Evolutionary conservation across 495 filamentous ascomycete species (phyloP).

Genomic region (Penicillium robsamsonii): DNA sequence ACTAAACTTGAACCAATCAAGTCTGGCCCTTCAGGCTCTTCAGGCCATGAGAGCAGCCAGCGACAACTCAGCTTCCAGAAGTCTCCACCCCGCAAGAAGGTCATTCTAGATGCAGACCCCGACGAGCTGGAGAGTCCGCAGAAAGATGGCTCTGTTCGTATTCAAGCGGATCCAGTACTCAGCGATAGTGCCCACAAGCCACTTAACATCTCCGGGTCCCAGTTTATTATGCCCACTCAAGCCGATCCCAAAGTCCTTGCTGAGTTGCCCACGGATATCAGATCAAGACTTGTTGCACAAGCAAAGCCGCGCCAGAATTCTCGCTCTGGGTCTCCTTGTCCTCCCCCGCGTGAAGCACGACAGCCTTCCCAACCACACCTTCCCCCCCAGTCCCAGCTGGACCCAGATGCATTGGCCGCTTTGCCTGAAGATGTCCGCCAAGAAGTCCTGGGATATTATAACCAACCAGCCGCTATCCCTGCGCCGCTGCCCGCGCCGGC

Average conservation of each 20-base stretch:
- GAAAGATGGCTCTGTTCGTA: conserved; percentile 56
- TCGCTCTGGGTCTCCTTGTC: conserved; percentile 33
- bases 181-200: conserved; percentile 60
- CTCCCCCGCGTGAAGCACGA: conserved; percentile 22
- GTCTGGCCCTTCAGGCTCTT: conserved; percentile 28
- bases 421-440: conserved; percentile 80
- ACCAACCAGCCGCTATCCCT: conserved; percentile 13
- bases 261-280: conserved; percentile 77
- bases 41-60: conserved; percentile 58
- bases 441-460: conserved; percentile 73
- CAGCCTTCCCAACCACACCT: conserved; percentile 24
- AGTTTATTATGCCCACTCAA: conserved; percentile 83
- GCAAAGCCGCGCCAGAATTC: conserved; percentile 34
- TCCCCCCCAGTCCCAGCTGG: conserved; percentile 59
- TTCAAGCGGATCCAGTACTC: conserved; percentile 40
- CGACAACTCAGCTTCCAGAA: conserved; percentile 58
- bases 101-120: conserved; percentile 38
- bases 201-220: conserved; percentile 76
- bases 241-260: conserved; percentile 71
- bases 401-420: conserved; percentile 70
- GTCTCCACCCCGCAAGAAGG: conserved; percentile 35
- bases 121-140: conserved; percentile 65
- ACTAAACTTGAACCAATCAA: conserved; percentile 84
- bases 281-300: conserved; percentile 63
- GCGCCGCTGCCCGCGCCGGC: conserved; percentile 22